A percentile compares a stretch with the other conserved stretches of the same genome.
Evolutionary conservation across 129 eudicot species (phyloP).

Genomic region (Flaveria linearis): DNA sequence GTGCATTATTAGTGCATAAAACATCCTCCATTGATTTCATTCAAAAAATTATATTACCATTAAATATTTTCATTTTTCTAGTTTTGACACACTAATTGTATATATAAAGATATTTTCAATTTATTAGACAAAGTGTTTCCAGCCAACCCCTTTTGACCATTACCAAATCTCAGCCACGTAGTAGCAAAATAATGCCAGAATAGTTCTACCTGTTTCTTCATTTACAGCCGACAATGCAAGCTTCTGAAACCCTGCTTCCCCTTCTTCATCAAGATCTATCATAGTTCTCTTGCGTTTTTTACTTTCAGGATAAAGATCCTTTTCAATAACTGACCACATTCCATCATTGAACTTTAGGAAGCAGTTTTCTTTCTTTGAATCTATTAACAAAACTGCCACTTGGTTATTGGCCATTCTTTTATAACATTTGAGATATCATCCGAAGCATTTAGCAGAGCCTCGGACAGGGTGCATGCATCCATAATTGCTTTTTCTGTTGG

Average conservation of each 20-base stretch:
- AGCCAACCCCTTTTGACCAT: neutral
- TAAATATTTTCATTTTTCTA: neutral
- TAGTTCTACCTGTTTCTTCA: conserved; percentile 47
- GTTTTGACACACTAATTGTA: neutral
- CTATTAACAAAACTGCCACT: conserved; percentile 69
- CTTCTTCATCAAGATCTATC: conserved; percentile 25
- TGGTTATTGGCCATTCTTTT: conserved; percentile 58
- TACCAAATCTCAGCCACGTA: too few species aligned
- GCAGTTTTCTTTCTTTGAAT: conserved; percentile 67
- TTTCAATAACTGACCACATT: conserved; percentile 67
- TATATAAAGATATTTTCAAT: neutral
- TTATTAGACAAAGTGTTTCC: neutral
- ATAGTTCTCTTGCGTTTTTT: conserved; percentile 22
- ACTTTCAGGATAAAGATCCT: conserved; percentile 34
- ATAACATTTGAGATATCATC: conserved; percentile 34
- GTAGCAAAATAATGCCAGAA: neutral
- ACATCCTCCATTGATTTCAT: neutral
- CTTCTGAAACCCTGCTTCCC: conserved; percentile 41
- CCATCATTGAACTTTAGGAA: conserved; percentile 52
- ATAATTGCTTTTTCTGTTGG: conserved; percentile 59
- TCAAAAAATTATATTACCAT: neutral
- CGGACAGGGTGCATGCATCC: conserved; percentile 72
- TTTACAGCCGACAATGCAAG: conserved; percentile 51
- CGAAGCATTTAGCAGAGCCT: conserved; percentile 57
- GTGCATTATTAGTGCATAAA: neutral